These are phyloP conservation scores for Neurospora africana DNA, from an alignment of 495 filamentous ascomycete species.

Conservation along the genomic window DNA sequence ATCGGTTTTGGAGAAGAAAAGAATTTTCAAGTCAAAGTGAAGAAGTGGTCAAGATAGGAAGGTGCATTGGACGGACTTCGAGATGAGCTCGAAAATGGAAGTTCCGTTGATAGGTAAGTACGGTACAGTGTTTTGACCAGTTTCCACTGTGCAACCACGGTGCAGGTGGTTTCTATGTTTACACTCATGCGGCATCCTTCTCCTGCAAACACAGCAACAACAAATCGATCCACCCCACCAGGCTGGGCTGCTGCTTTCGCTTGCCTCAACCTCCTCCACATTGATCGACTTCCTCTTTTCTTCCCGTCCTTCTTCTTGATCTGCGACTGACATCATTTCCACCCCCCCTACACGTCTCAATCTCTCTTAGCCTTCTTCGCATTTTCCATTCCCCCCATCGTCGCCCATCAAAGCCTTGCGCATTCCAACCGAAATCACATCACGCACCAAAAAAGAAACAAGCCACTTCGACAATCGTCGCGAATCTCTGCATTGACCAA, in stretches of 20 bases:
- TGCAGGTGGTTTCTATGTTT: background rate
- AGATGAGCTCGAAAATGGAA: background rate
- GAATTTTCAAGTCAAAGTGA: background rate
- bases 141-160: too few species aligned
- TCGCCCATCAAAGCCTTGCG: background rate
- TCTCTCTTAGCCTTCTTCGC: conserved; percentile 1
- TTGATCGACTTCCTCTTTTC: conserved; percentile 5
- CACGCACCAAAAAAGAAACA: background rate
- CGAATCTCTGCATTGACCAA: background rate
- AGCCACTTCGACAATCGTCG: background rate
- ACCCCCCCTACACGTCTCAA: conserved; percentile 11
- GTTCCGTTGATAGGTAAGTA: background rate
- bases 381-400: background rate
- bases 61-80: background rate
- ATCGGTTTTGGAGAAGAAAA: background rate
- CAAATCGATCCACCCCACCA: background rate
- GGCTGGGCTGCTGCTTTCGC: background rate
- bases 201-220: background rate
- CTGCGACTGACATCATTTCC: conserved; percentile 18
- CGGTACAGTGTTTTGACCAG: background rate
- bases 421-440: conserved; percentile 1
- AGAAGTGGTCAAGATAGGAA: background rate
- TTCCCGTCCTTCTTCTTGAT: conserved; percentile 6
- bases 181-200: background rate
- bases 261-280: conserved; percentile 1